A percentile compares a stretch with the other conserved stretches of the same genome.
These are phyloP conservation scores for Coriolopsis trogii DNA, from an alignment of 1,284 basidiomycete species.

Conservation along the genomic window DNA sequence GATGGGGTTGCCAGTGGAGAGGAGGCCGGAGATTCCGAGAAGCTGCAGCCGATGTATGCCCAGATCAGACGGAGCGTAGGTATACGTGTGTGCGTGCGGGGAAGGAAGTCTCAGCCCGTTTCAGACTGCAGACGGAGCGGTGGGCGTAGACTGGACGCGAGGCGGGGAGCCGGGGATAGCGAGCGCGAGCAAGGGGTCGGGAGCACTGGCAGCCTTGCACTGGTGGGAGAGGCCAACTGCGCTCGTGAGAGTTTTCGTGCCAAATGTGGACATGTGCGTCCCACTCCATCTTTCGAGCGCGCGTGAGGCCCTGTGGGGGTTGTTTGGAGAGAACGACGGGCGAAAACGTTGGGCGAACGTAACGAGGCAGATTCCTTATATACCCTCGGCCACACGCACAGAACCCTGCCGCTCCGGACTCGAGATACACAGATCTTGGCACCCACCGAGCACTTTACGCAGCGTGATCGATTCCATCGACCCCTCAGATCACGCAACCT, in stretches of 20 bases:
- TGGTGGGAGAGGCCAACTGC: too few species aligned
- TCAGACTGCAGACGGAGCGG: not conserved
- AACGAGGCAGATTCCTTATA: conserved; percentile 12
- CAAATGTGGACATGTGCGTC: conserved; percentile 16
- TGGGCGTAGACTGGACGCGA: not conserved
- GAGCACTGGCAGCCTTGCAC: too few species aligned
- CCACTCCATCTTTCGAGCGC: not conserved
- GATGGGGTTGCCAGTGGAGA: conserved; percentile 27
- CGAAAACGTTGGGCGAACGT: conserved; percentile 1
- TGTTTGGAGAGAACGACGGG: not conserved
- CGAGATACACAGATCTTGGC: conserved; percentile 32
- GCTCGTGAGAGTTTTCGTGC: conserved; percentile 22
- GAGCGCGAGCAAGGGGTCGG: conserved; percentile 4
- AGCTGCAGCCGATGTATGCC: conserved; percentile 19
- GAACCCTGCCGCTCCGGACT: conserved; percentile 27
- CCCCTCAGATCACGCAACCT: conserved; percentile 31
- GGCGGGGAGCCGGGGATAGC: not conserved
- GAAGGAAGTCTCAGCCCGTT: too few species aligned
- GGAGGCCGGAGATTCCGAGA: conserved; percentile 24
- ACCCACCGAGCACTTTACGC: conserved; percentile 31
- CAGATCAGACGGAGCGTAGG: conserved; percentile 12
- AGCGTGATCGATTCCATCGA: conserved; percentile 34
- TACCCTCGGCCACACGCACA: conserved; percentile 16
- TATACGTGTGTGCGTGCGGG: conserved; percentile 8
- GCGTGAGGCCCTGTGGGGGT: not conserved